Conservation (phyloP, 164 flowering plant species). For the Echeveria elegans region DNA sequence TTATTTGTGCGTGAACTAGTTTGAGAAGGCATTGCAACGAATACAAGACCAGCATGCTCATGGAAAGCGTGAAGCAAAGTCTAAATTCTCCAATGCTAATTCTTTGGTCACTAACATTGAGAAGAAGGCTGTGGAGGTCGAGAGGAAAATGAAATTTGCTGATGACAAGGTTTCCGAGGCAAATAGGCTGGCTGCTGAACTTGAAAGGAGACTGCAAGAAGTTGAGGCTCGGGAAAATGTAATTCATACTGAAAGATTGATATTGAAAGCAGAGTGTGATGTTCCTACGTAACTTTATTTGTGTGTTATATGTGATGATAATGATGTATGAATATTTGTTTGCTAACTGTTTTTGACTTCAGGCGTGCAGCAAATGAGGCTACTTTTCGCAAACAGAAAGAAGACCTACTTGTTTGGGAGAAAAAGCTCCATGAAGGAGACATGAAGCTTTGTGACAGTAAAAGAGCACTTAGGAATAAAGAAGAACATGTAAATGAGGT, state of each 20-base stretch:
- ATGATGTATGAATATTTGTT: background rate
- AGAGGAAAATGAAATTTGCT: slow-evolving; percentile 56
- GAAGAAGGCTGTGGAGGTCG: slow-evolving; percentile 55
- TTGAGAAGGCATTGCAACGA: slow-evolving; percentile 71
- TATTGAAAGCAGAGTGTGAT: slow-evolving; percentile 63
- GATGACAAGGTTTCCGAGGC: slow-evolving; percentile 82
- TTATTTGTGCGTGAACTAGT: slow-evolving; percentile 31
- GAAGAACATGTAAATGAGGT: slow-evolving; percentile 63
- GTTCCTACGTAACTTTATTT: background rate
- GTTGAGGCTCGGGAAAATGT: slow-evolving; percentile 67
- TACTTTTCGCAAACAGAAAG: slow-evolving; percentile 43
- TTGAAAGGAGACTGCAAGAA: slow-evolving; percentile 68
- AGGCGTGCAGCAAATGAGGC: slow-evolving; percentile 72
- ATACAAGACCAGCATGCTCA: slow-evolving; percentile 44
- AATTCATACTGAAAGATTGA: slow-evolving; percentile 48
- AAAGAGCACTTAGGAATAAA: slow-evolving; percentile 43
- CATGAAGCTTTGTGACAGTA: slow-evolving; percentile 45
- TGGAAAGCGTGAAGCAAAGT: slow-evolving; percentile 39
- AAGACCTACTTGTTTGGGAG: slow-evolving; percentile 78
- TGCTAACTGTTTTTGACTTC: background rate
- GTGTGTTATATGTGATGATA: background rate
- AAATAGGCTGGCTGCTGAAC: slow-evolving; percentile 53
- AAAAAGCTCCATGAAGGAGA: slow-evolving; percentile 60
- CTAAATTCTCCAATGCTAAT: slow-evolving; percentile 54
- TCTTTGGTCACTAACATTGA: slow-evolving; percentile 40